phyloP scores from a whole-genome alignment of 2,329 filamentous ascomycete species.

The Talaromyces verruculosus region DNA sequence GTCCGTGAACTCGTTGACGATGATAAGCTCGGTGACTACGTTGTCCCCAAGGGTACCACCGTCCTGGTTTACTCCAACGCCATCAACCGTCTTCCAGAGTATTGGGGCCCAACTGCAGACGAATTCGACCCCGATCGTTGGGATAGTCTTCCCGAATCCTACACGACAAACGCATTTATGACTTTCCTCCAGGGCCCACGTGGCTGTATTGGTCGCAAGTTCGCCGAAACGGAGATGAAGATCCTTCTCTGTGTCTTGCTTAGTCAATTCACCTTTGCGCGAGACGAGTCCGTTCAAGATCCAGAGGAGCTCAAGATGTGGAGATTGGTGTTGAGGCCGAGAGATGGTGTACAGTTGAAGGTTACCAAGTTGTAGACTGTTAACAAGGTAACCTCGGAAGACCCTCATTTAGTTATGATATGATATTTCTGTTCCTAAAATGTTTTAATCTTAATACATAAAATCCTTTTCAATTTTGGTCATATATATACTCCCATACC shows the following conservation, averaged over 20 bases:
- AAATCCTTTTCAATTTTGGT: background rate
- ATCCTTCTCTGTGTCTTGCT: constrained; percentile 36
- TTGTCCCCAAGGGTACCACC: constrained; percentile 45
- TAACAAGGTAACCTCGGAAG: background rate
- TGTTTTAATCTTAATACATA: constrained; percentile 1
- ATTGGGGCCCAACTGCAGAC: constrained; percentile 45
- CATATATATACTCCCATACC: background rate
- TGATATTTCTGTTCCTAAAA: background rate
- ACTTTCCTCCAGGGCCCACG: constrained; percentile 36
- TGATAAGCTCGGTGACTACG: constrained; percentile 42
- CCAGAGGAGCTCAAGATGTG: constrained; percentile 53
- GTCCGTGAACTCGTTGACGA: constrained; percentile 46
- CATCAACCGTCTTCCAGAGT: constrained; percentile 43
- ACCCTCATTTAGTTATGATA: background rate
- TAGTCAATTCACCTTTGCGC: constrained; percentile 37
- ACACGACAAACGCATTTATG: constrained; percentile 39
- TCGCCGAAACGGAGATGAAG: constrained; percentile 41
- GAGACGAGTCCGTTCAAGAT: constrained; percentile 39
- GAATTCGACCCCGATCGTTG: constrained; percentile 47
- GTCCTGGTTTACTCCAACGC: constrained; percentile 47
- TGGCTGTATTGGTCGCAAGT: constrained; percentile 36
- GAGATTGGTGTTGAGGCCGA: constrained; percentile 48
- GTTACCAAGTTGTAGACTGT: constrained; percentile 27
- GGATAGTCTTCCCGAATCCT: constrained; percentile 40
- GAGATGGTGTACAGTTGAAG: constrained; percentile 45